phyloP scores from a whole-genome alignment of 352 stramenopile species.

The Pythium dissotocum region DNA sequence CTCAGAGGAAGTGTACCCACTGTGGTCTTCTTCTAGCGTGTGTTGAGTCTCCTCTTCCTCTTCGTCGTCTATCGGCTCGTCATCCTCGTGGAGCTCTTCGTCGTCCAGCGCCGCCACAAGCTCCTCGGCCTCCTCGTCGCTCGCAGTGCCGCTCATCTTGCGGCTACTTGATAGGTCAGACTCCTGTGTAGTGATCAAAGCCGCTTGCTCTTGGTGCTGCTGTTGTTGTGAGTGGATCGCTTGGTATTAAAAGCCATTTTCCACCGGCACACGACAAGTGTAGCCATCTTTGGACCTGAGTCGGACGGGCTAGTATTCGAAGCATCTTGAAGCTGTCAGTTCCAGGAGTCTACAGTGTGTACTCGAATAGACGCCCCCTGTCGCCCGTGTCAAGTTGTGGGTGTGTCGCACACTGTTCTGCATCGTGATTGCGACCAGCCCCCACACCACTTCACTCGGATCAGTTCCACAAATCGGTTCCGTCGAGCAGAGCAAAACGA shows the following conservation, averaged over 20 bases:
- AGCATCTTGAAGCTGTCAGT: slow-evolving; percentile 25
- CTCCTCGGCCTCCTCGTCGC: slow-evolving; percentile 26
- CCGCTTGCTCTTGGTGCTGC: neutral
- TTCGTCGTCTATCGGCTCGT: neutral
- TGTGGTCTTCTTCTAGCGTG: neutral
- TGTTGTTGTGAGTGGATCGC: neutral
- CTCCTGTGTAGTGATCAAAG: neutral
- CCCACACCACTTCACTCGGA: neutral
- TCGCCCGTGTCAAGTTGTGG: slow-evolving; percentile 4
- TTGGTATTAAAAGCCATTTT: neutral
- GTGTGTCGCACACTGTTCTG: slow-evolving; percentile 4
- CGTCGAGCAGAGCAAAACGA: neutral
- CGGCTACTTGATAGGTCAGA: neutral
- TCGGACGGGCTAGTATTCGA: slow-evolving; percentile 18
- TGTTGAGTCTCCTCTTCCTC: neutral
- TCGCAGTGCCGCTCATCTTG: slow-evolving; percentile 17
- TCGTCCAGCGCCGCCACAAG: slow-evolving; percentile 20
- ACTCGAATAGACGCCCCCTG: slow-evolving; percentile 12
- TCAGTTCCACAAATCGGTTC: neutral
- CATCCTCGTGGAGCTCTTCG: slow-evolving; percentile 9
- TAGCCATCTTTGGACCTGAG: slow-evolving; percentile 24
- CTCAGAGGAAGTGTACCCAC: neutral
- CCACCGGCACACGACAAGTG: slow-evolving; percentile 8
- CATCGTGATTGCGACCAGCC: neutral
- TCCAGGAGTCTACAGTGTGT: neutral